phyloP scores from a whole-genome alignment of 805 yeast species.

The Saturnispora serradocipensis region DNA sequence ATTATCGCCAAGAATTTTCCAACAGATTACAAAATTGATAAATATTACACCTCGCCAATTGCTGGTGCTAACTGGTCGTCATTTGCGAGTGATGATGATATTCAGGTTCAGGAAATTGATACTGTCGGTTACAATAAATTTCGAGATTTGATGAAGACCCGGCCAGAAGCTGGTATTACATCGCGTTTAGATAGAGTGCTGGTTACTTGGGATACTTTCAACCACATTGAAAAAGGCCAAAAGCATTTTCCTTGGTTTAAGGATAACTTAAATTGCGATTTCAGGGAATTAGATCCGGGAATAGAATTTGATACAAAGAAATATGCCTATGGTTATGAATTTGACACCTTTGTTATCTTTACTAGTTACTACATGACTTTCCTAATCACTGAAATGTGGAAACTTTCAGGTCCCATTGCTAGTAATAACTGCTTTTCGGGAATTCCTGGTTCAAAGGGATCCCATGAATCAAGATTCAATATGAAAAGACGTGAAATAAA shows the following conservation, averaged over 20 bases:
- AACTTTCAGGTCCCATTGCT: conserved; percentile 9
- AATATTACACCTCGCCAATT: conserved; percentile 51
- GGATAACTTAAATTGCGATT: conserved; percentile 31
- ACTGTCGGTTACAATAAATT: conserved; percentile 40
- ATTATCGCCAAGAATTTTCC: conserved; percentile 42
- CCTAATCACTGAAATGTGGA: conserved; percentile 26
- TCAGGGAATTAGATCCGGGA: conserved; percentile 23
- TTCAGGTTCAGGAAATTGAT: conserved; percentile 32
- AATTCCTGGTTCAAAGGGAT: conserved; percentile 6
- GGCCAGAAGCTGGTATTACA: conserved; percentile 44
- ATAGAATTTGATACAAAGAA: conserved; percentile 29
- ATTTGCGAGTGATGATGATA: conserved; percentile 39
- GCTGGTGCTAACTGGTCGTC: conserved; percentile 72
- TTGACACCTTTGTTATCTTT: conserved; percentile 28
- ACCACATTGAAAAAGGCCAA: conserved; percentile 10
- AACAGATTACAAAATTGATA: conserved; percentile 40
- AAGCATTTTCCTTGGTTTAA: conserved; percentile 41
- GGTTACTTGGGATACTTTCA: conserved; percentile 16
- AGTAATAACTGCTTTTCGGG: conserved; percentile 8
- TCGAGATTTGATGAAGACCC: conserved; percentile 34
- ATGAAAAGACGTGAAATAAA: conserved; percentile 35
- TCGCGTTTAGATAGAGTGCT: conserved; percentile 15
- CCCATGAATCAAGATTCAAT: conserved; percentile 35
- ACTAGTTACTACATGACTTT: conserved; percentile 24
- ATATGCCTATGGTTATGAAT: conserved; percentile 35